Percentiles rank a stretch among this genome's conserved stretches.
These are phyloP conservation scores for Metschnikowia arizonensis DNA, from an alignment of 805 yeast species.

Conservation along the genomic window DNA sequence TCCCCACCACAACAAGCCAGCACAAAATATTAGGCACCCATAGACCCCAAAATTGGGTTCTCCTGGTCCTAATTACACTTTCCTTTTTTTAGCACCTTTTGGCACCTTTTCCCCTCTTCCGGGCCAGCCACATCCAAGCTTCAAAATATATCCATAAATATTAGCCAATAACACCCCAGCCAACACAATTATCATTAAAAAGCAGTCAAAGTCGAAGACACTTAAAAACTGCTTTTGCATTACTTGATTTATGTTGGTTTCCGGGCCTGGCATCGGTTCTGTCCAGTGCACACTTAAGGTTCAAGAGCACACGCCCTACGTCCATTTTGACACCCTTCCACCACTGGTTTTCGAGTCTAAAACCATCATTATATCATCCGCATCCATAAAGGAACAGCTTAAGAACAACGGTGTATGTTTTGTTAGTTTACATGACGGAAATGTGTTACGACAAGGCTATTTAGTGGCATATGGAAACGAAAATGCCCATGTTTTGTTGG, in stretches of 20 bases:
- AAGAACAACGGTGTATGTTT: not conserved
- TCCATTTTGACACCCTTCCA: slow-evolving; percentile 3
- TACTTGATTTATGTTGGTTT: not conserved
- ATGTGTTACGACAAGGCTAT: slow-evolving; percentile 1
- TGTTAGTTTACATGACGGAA: not conserved
- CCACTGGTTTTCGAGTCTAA: not conserved
- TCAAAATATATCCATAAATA: too few relatives aligned
- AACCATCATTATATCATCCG: not conserved
- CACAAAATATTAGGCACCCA: too few relatives aligned
- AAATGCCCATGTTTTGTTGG: not conserved
- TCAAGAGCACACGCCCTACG: not conserved
- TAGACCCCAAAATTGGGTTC: too few relatives aligned
- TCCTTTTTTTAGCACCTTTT: too few relatives aligned
- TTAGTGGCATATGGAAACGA: not conserved
- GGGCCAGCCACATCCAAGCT: too few relatives aligned
- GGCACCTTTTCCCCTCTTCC: too few relatives aligned
- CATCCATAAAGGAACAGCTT: not conserved
- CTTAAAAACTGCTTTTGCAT: too few relatives aligned
- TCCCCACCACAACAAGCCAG: too few relatives aligned
- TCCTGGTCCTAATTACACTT: too few relatives aligned
- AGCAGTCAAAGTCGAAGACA: too few relatives aligned
- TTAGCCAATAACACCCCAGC: too few relatives aligned
- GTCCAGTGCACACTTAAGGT: not conserved
- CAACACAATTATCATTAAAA: too few relatives aligned
- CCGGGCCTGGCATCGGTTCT: not conserved